Conservation (phyloP, 164 flowering plant species). For the Protea cynaroides region DNA sequence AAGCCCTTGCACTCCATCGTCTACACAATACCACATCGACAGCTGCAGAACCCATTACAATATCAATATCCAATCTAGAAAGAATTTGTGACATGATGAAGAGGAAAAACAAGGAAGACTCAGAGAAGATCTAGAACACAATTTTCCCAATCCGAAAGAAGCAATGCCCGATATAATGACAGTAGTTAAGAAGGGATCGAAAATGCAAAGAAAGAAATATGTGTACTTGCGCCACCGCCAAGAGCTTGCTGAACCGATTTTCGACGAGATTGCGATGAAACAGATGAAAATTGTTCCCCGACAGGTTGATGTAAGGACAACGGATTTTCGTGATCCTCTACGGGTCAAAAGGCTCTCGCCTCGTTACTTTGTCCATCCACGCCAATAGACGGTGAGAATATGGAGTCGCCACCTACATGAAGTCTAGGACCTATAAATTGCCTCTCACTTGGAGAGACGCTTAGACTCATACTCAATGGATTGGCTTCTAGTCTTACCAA, state of each 20-base stretch:
- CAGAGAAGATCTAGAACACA: not conserved
- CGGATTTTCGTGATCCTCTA: no score
- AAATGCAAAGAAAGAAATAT: not conserved
- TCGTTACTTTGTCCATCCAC: no score
- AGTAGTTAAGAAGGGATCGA: not conserved
- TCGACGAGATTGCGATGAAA: constrained; percentile 20
- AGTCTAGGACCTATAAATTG: no score
- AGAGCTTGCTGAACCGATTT: constrained; percentile 54
- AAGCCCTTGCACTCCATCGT: constrained; percentile 30
- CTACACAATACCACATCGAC: constrained; percentile 81
- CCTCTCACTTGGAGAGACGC: no score
- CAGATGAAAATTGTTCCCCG: no score
- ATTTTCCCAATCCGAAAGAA: not conserved
- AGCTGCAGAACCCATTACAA: constrained; percentile 29
- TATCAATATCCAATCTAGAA: not conserved
- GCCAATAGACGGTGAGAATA: no score
- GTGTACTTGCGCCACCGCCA: constrained; percentile 65
- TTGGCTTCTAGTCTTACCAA: no score
- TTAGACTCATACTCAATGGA: no score
- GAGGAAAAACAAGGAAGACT: not conserved
- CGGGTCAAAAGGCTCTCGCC: no score
- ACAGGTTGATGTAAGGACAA: no score
- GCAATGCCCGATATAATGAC: not conserved
- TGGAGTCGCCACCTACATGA: no score
- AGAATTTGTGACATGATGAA: not conserved